phyloP scores from a whole-genome alignment of 2,329 filamentous ascomycete genomes.

The Penicillium sp. region DNA sequence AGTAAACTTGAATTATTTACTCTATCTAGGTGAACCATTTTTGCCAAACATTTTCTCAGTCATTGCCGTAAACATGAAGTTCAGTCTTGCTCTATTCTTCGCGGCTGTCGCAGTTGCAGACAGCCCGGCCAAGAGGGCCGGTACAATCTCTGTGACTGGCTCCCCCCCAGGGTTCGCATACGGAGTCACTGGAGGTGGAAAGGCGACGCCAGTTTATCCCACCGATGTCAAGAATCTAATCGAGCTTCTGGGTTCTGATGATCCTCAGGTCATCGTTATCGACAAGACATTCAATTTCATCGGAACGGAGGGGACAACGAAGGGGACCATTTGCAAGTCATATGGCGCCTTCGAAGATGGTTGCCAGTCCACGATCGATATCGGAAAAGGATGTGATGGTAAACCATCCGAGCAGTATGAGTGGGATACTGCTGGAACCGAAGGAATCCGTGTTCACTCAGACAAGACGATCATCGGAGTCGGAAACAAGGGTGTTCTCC shows the following conservation, averaged over 20 bases:
- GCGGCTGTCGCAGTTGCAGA: background rate
- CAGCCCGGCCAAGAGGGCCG: background rate
- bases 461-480: background rate
- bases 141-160: no score
- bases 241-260: background rate
- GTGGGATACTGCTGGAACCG: background rate
- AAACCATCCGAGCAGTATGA: background rate
- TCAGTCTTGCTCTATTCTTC: background rate
- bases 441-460: background rate
- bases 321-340: background rate
- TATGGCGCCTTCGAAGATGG: background rate
- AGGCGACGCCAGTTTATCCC: background rate
- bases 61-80: background rate
- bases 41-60: background rate
- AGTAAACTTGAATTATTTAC: background rate
- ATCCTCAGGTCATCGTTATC: background rate
- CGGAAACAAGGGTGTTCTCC: background rate
- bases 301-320: background rate
- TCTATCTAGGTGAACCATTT: background rate
- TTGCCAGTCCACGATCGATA: background rate
- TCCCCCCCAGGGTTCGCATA: no score
- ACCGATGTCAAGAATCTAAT: background rate
- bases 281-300: background rate
- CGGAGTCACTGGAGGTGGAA: no score
- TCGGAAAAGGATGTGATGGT: background rate